Evolutionary conservation across 1,284 basidiomycete genomes (phyloP), one percentile per base, ranked within the genome.

Genomic region (Porogramme epimiltina): DNA sequence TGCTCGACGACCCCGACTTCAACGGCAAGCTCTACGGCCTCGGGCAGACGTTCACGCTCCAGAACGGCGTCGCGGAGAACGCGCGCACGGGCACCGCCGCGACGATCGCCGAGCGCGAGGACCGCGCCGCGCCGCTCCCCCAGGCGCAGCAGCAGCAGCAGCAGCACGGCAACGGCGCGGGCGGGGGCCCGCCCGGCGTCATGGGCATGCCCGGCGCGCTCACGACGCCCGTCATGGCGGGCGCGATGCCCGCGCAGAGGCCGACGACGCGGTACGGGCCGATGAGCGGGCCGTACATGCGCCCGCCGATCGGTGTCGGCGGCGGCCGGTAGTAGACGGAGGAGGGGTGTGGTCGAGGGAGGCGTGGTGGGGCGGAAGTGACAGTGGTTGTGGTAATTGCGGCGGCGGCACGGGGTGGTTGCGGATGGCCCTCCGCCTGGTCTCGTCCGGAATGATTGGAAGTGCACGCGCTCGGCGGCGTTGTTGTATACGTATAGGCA

Each of bases 21-120:
- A 87, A 84, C 53, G 86, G 87, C 52, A 89, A 88, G 64, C 76
- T 91, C 3, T 90, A 87, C 63, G 88, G 89, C 1, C 80, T 91
- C 42, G 89, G 89, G 8, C 84, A 86, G 66, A 89, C 88, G 10
- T 88, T 88, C 69, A 77, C 82, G 8, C 71, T 76, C 18, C 72
- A 80, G 33, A 87, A 87, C 58, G 86, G 85, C 11, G 75, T 85
- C 44, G 73, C 79, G 18, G 87, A 89, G 64, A 75, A 78, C 2
- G 77, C 78, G 23, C 76, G 87, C 42, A 46, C 47, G 5, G 85
- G 85, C 22, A 86, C 85, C 4, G 84, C 67, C 3, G 68, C 84
- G 38, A 91, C 88, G 15, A 82, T 88, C 45, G 88, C 88, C 26
- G 88, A 91, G 68, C 77, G 88, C 25, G 89, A 91, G 55, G 88